Conservation (phyloP, 2,329 filamentous ascomycete genomes). For the Myriangium duriaei region DNA sequence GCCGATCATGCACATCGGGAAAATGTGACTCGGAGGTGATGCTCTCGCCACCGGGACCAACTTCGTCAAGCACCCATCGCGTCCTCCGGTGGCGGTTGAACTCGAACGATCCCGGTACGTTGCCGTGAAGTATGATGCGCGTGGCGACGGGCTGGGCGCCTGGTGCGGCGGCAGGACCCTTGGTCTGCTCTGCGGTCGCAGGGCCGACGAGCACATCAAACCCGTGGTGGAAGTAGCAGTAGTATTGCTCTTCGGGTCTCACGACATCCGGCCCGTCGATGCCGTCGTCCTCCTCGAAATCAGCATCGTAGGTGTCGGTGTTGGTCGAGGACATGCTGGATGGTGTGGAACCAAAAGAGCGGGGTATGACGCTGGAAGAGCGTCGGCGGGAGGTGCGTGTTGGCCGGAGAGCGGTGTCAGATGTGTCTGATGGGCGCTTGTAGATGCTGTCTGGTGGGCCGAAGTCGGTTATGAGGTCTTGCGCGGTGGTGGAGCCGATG, state of each 20-base stretch:
- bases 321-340: slow-evolving; percentile 28
- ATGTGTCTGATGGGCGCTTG: slow-evolving; percentile 16
- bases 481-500: slow-evolving; percentile 77
- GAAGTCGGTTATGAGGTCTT: slow-evolving; percentile 80
- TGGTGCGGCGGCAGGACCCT: slow-evolving; percentile 14
- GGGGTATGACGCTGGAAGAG: slow-evolving; percentile 11
- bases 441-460: slow-evolving; percentile 92
- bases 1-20: slow-evolving; percentile 52
- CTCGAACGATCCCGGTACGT: slow-evolving; percentile 88
- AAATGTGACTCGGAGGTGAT: slow-evolving; percentile 70
- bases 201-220: slow-evolving; percentile 88
- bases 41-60: slow-evolving; percentile 24
- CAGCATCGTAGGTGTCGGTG: slow-evolving; percentile 32
- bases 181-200: slow-evolving; percentile 33
- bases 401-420: slow-evolving; percentile 4
- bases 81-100: slow-evolving; percentile 90
- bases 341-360: slow-evolving; percentile 19
- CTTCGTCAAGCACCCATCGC: slow-evolving; percentile 63
- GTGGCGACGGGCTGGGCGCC: slow-evolving; percentile 59
- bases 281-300: slow-evolving; percentile 32
- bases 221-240: slow-evolving; percentile 93
- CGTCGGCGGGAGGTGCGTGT: slow-evolving; percentile 8
- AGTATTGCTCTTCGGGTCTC: slow-evolving; percentile 61
- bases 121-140: slow-evolving; percentile 87
- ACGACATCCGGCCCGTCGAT: slow-evolving; percentile 41